Evolutionary conservation across 108 stramenopile genomes (phyloP).

Genomic region (Poteriospumella lacustris): DNA sequence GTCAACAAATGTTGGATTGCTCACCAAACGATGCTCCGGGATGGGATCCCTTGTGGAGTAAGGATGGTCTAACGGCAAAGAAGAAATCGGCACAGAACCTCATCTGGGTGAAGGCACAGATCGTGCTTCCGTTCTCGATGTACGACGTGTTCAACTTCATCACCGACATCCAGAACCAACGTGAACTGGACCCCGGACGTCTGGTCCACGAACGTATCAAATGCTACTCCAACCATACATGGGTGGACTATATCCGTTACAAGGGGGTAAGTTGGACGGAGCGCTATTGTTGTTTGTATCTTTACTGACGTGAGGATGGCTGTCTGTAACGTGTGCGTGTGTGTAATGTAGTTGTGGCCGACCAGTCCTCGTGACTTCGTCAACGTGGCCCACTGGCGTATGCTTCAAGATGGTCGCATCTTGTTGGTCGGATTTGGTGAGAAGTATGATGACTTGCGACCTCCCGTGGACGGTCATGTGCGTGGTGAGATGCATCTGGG

Average conservation of each 20-base stretch:
- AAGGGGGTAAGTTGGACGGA: neutral
- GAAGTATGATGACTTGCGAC: neutral
- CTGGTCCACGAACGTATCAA: neutral
- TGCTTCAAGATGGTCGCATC: neutral
- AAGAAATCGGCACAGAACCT: neutral
- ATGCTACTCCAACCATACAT: neutral
- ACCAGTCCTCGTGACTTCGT: constrained; percentile 4
- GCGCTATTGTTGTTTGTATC: neutral
- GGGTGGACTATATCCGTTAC: neutral
- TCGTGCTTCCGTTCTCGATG: neutral
- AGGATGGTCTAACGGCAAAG: neutral
- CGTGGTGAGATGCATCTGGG: neutral
- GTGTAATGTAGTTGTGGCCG: constrained; percentile 12
- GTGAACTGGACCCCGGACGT: neutral
- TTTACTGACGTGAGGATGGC: neutral
- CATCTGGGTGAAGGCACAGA: neutral
- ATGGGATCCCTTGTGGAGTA: neutral
- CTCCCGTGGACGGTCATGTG: neutral
- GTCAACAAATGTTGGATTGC: neutral
- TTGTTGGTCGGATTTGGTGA: constrained; percentile 12
- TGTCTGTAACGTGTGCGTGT: neutral
- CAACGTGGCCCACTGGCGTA: constrained; percentile 10
- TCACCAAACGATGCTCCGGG: neutral
- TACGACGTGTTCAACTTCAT: neutral
- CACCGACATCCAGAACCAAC: neutral